Evolutionary conservation across 495 filamentous ascomycete species (phyloP).

Genomic region (Podospora anserina): DNA sequence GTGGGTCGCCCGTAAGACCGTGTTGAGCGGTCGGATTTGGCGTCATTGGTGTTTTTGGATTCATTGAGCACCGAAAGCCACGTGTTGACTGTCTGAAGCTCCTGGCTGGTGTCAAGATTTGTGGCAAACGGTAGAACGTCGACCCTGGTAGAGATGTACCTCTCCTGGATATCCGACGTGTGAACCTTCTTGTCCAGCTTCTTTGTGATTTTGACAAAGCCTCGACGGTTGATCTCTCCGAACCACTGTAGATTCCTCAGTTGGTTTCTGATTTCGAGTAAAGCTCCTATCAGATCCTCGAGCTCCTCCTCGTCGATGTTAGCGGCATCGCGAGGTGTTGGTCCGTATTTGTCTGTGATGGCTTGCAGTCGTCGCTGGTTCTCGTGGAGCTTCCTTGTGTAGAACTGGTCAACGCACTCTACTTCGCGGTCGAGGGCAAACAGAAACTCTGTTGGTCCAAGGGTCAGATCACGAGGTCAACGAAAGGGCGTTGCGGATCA

Average conservation of each 20-base stretch:
- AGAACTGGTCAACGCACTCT: conserved; percentile 91
- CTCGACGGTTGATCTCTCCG: conserved; percentile 90
- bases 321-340: conserved; percentile 45
- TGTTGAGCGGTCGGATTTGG: conserved; percentile 65
- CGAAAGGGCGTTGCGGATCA: conserved; percentile 1
- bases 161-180: conserved; percentile 64
- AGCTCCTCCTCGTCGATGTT: conserved; percentile 67
- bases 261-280: conserved; percentile 82
- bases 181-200: conserved; percentile 91
- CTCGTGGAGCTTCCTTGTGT: conserved; percentile 90
- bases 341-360: conserved; percentile 79
- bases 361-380: conserved; percentile 76
- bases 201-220: conserved; percentile 97
- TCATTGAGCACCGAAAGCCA: conserved; percentile 84
- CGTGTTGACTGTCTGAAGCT: conserved; percentile 77
- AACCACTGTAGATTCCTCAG: conserved; percentile 95
- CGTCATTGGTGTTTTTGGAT: conserved; percentile 65
- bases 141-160: conserved; percentile 83
- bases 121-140: conserved; percentile 80
- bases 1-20: conserved; percentile 66
- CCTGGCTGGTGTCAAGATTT: conserved; percentile 59
- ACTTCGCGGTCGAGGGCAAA: conserved; percentile 93
- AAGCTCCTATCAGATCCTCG: conserved; percentile 82
- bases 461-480: conserved; percentile 21
- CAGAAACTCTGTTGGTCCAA: conserved; percentile 70